Evolutionary conservation across 2,329 filamentous ascomycete species (phyloP), one percentile per base, ranked within the genome.

Genomic region (Fusarium sulawesiense): DNA sequence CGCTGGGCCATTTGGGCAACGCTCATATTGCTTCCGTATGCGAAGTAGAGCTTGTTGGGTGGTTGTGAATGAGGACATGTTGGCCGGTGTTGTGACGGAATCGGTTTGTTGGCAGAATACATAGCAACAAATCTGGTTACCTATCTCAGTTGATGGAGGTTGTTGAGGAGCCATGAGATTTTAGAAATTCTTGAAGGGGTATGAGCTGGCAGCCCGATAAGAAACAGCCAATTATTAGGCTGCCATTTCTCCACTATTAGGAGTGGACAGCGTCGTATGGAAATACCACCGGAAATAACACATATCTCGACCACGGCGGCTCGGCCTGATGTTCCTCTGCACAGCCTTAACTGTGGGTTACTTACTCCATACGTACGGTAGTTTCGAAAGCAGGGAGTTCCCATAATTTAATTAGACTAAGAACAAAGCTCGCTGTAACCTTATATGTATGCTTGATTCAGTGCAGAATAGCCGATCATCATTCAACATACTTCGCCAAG

Each of bases 1-100:
- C 58, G 55, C 8, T 42, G 55, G 16, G 58, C 58, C 58, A 60
- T 60, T 16, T 60, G 58, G 9, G 58, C 58, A 11, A 60, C 25
- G 18, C 45, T 46, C 32, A 60, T 21, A 7, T 60, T 60, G 14
- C 58, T 60, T 23, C 58, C 58, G 3, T 60, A 60, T 7, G 58
- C 54, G 12, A 60, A 60, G n/a, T 60, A 60, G 2, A 60, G 34
- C 25, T 20, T 59, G 21, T 12, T 48, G 13, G 13, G 27, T 18
- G 46, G 46, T 48, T 32, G 27, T 7, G n/a, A 14, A 32, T 9
- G 46, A 16, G 27, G 27, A 16, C 46, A 48, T 48, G n/a, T 48
- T 32, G 46, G 20, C n/a, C 46, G 46, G n/a, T 48, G 46, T 16
- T 21, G n/a, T 8, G 14, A 48, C 9, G 14, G n/a, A 16, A 32